A percentile compares a stretch with the other conserved stretches of the same genome.
These are phyloP conservation scores for Trichoderma asperellum DNA, from an alignment of 2,329 filamentous ascomycete genomes.

Conservation along the genomic window DNA sequence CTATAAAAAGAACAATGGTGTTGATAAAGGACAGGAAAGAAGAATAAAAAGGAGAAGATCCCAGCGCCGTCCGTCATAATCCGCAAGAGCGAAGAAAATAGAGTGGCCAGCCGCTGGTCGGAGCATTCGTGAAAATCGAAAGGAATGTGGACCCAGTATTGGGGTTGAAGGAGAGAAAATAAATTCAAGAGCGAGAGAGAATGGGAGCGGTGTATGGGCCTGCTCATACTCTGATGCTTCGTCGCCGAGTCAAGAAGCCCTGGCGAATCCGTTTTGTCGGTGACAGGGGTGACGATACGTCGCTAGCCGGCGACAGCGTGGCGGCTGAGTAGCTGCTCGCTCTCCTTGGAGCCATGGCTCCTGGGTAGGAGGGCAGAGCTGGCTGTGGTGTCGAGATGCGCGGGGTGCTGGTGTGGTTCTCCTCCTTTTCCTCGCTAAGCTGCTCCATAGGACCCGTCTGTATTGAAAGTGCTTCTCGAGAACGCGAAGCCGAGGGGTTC, in stretches of 20 bases:
- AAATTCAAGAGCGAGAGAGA: background rate
- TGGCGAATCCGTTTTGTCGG: constrained; percentile 42
- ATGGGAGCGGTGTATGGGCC: constrained; percentile 9
- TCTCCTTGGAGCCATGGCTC: constrained; percentile 51
- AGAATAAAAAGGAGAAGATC: constrained; percentile 1
- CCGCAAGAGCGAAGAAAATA: constrained; percentile 5
- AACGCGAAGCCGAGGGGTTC: constrained; percentile 42
- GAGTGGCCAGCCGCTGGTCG: constrained; percentile 22
- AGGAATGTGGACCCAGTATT: constrained; percentile 21
- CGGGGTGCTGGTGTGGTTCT: constrained; percentile 36
- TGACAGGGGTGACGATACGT: constrained; percentile 35
- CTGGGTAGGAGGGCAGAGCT: constrained; percentile 52
- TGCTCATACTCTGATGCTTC: constrained; percentile 46
- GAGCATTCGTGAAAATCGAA: constrained; percentile 17
- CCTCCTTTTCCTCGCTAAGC: constrained; percentile 41
- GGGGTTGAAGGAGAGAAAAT: background rate
- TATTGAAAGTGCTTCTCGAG: constrained; percentile 42
- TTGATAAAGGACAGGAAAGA: constrained; percentile 9
- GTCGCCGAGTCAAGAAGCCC: constrained; percentile 45
- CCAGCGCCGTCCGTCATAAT: constrained; percentile 24
- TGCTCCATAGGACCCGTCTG: constrained; percentile 40
- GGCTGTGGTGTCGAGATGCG: constrained; percentile 28
- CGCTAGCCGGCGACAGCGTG: constrained; percentile 30
- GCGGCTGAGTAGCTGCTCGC: constrained; percentile 42
- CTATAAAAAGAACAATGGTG: constrained; percentile 14